Base-by-base conservation (phyloP, 225 moss, liverwort and hornwort species). In the Pseudoscleropodium purum region DNA sequence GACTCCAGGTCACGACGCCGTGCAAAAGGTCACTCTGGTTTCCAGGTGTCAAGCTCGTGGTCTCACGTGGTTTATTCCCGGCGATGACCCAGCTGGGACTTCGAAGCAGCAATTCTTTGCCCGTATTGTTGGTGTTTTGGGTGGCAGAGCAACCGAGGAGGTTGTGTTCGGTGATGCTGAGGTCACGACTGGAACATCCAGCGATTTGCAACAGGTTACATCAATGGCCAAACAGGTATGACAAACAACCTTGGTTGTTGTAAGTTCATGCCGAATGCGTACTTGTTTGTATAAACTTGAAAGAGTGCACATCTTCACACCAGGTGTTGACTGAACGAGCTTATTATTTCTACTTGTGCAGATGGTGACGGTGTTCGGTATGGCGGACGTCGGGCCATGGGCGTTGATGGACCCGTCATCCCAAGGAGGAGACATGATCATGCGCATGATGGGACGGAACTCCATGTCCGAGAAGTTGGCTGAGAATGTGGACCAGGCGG, bases 331-430 rank as follows among this genome's bases (percentile, higher is more conserved):
- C 30, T 52, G 87, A 84, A 66, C 20, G 66, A 45, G 11, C 41
- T 81, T 66, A 47, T 57, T 52, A 29, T 85, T 31, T 85, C 21
- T 30, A 21, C 39, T 75, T 49, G 9, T 64, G 87, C 95, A 99
- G 96, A 97, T 99, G 96, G 97, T 99, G 13, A 96, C 98, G 14
- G 97, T 95, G n/a, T 99, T 97, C 85, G 97, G 98, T 12, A 99
- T 99, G 98, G 95, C 98, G 18, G 96, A 97, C 74, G 96, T 99
- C 33, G 97, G 97, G 19, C 98, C 98, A 23, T 99, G 98, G 98
- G 98, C 97, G 15, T 91, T 96, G 93, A 96, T 95, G 96, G 98
- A 99, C 73, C 95, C 97, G 12, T 95, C 98, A 36, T 94, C 97
- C 19, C 97, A 99, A 86, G 98, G 98, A 88, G 97, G 98, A 56